A percentile compares a stretch with the other conserved stretches of the same genome.
These are phyloP conservation scores for Plasmodium inui DNA, from an alignment of 169 alveolate species.

Conservation along the genomic window DNA sequence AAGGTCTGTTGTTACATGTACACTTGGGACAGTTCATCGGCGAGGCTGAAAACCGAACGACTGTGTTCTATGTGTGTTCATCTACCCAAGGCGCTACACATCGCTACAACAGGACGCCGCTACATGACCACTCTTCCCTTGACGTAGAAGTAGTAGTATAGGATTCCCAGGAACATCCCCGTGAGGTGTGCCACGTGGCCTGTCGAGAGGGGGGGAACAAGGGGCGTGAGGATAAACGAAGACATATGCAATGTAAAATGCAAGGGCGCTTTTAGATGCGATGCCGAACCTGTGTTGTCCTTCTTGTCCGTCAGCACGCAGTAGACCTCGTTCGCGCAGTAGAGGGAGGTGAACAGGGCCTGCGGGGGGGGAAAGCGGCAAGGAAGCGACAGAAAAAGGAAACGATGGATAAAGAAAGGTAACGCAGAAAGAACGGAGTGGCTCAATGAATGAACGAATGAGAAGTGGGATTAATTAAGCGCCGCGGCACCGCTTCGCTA, in stretches of 20 bases:
- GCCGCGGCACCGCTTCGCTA: not conserved
- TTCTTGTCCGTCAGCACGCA: conserved; percentile 12
- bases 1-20: not conserved
- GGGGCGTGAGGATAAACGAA: not conserved
- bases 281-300: conserved; percentile 32
- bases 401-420: not conserved
- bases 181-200: conserved; percentile 59
- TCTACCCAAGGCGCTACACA: not conserved
- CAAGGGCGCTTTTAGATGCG: not conserved
- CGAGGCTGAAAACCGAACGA: not conserved
- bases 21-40: not conserved
- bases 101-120: not conserved
- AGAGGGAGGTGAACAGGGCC: conserved; percentile 48
- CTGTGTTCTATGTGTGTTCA: not conserved
- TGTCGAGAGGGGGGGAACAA: not conserved
- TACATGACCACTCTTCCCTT: not conserved
- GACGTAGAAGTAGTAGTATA: conserved; percentile 31
- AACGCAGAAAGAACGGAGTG: not conserved
- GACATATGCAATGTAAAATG: not conserved
- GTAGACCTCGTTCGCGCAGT: conserved; percentile 38
- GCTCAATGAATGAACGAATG: not conserved
- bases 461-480: not conserved
- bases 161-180: conserved; percentile 36
- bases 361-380: not conserved
- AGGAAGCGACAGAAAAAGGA: too few species aligned